Evolutionary conservation across 2,329 filamentous ascomycete species (phyloP), one percentile per base, ranked within the genome.

Genomic region (Trichoderma hamatum): DNA sequence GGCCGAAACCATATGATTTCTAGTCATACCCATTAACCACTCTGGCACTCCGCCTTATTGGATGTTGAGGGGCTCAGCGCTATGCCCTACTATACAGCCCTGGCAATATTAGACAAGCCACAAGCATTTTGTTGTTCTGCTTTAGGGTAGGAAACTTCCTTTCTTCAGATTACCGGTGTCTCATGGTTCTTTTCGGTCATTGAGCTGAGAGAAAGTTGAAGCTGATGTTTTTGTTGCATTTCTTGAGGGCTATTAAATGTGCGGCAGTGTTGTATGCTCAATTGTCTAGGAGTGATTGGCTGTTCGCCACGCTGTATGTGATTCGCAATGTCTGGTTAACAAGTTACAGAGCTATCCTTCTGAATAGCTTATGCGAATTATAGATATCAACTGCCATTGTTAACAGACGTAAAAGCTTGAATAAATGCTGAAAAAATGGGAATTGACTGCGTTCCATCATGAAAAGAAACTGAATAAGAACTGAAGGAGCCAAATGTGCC

Each of bases 1-100:
- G 63, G 63, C 63, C 63, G 63, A 66, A 66, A 34, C 63, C 63
- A 66, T 66, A 66, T 66, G 63, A 66, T 66, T 66, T 66, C 63
- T 66, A 66, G 63, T 66, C 63, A 66, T 66, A 66, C 63, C 63
- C 63, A 66, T 66, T 66, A 66, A 66, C 62, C 64, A 67, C 62
- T 65, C 62, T 65, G 62, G 62, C 62, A 65, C 62, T 65, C 62
- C 43, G 63, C 62, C 62, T 61, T 34, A 62, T 62, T 62, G 59
- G 19, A 51, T 51, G 59, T 5, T 55, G 36, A 10, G 26, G 14
- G 21, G 3, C 13, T 9, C 6, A 11, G 24, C 10, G 62, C 43
- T 51, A 62, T 62, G n/a, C 1, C 2, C 0, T n/a, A n/a, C 16
- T 36, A 62, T 52, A 32, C 43, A 10, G 5, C 2, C 11, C 21